phyloP scores from a whole-genome alignment of 345 rosid species.

The Lenwebbia sp. region DNA sequence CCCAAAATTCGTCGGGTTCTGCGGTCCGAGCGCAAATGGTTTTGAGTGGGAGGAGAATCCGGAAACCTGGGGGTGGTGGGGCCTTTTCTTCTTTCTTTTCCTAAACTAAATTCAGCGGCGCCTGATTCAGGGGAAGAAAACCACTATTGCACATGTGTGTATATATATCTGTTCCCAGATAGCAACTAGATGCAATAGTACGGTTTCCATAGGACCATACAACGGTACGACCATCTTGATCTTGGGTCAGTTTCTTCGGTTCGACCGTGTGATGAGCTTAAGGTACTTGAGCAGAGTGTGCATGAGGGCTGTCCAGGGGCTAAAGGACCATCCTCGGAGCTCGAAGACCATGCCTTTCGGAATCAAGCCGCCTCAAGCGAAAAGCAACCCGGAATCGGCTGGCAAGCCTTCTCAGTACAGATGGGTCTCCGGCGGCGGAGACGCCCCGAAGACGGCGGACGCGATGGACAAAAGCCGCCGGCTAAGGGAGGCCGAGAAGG shows the following conservation, averaged over 20 bases:
- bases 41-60: background rate
- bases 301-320: background rate
- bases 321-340: background rate
- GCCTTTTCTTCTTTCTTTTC: background rate
- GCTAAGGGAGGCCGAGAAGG: constrained; percentile 3
- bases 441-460: background rate
- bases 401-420: background rate
- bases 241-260: background rate
- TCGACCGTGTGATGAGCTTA: background rate
- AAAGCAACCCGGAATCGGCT: background rate
- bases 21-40: background rate
- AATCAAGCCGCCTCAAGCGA: background rate
- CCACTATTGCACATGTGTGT: background rate
- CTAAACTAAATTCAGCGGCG: background rate
- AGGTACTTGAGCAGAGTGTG: background rate
- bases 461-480: background rate
- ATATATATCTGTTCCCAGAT: background rate
- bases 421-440: background rate
- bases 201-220: background rate
- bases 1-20: background rate
- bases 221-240: background rate
- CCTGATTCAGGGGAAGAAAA: background rate
- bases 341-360: background rate
- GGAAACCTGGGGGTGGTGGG: background rate
- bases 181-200: background rate